phyloP scores from a whole-genome alignment of 305 asterid species.

The Euphrasia arctica region DNA sequence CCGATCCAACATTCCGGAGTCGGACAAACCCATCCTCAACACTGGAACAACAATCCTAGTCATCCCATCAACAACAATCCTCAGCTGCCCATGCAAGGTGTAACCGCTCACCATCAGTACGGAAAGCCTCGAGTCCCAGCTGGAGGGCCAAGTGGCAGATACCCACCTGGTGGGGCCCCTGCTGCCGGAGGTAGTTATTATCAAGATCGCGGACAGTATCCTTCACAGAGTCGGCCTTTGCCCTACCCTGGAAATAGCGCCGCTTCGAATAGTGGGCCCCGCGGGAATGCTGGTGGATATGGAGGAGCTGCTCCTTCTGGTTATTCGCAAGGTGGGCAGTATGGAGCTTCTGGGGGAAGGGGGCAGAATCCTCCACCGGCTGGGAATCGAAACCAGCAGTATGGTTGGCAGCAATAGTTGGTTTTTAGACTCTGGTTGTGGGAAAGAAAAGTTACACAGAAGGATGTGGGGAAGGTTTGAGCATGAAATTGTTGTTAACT shows the following conservation, averaged over 20 bases:
- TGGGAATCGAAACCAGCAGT: slow-evolving; percentile 80
- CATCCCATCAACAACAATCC: slow-evolving; percentile 54
- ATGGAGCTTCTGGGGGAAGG: slow-evolving; percentile 68
- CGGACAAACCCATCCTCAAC: slow-evolving; percentile 64
- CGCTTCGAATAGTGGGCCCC: slow-evolving; percentile 50
- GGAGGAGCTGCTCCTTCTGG: slow-evolving; percentile 55
- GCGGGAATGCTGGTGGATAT: slow-evolving; percentile 63
- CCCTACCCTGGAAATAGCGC: slow-evolving; percentile 56
- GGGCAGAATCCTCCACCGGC: slow-evolving; percentile 50
- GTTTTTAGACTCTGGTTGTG: background rate
- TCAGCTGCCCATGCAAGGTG: slow-evolving; percentile 55
- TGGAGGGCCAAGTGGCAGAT: slow-evolving; percentile 60
- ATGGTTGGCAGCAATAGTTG: slow-evolving; percentile 83
- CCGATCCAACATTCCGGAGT: slow-evolving; percentile 72
- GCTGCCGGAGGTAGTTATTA: slow-evolving; percentile 46
- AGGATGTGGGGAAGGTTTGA: no score
- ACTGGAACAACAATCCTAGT: slow-evolving; percentile 55
- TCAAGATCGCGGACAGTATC: slow-evolving; percentile 73
- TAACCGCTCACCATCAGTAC: slow-evolving; percentile 62
- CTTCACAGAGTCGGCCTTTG: slow-evolving; percentile 67
- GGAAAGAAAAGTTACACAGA: background rate
- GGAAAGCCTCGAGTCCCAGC: slow-evolving; percentile 84
- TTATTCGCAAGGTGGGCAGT: slow-evolving; percentile 68
- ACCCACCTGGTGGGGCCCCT: slow-evolving; percentile 63
- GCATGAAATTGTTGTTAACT: background rate